These are phyloP conservation scores for Calonectria pseudoreteaudii DNA, from an alignment of 2,329 filamentous ascomycete genomes.

Conservation along the genomic window DNA sequence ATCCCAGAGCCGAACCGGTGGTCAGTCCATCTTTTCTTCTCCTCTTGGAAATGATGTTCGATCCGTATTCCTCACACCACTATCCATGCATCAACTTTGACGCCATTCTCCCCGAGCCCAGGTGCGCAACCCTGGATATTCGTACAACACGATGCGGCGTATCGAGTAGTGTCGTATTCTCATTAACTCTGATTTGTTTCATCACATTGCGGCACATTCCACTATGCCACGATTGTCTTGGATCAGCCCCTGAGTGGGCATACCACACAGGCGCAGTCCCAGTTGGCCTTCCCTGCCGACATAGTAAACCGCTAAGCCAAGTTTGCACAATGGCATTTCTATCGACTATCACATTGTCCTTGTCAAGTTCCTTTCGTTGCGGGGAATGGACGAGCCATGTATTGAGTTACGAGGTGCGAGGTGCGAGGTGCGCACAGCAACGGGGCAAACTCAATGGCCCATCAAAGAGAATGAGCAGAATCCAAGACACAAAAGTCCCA, in stretches of 20 bases:
- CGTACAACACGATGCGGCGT: not conserved
- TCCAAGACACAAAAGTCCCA: not conserved
- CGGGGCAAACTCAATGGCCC: conserved; percentile 8
- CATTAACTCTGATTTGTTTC: conserved; percentile 5
- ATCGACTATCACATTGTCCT: not conserved
- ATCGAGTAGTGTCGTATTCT: not conserved
- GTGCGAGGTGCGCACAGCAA: not conserved
- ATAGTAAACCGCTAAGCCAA: not conserved
- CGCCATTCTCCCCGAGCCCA: not conserved
- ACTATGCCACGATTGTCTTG: not conserved
- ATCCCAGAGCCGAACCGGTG: conserved; percentile 5
- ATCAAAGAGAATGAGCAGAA: not conserved
- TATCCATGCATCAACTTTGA: conserved; percentile 4
- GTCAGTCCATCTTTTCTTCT: not conserved
- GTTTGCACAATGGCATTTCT: not conserved
- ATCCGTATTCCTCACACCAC: conserved; percentile 4
- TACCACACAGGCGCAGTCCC: not conserved
- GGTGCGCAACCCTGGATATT: not conserved
- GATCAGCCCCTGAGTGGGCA: conserved; percentile 16
- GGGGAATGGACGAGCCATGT: not conserved
- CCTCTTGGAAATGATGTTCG: not conserved
- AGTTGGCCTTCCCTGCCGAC: not conserved
- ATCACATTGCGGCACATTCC: not conserved
- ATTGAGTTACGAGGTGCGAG: not conserved
- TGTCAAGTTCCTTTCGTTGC: not conserved